Evolutionary conservation across 345 rosid genomes (phyloP).

Genomic region (Mercurialis annua): DNA sequence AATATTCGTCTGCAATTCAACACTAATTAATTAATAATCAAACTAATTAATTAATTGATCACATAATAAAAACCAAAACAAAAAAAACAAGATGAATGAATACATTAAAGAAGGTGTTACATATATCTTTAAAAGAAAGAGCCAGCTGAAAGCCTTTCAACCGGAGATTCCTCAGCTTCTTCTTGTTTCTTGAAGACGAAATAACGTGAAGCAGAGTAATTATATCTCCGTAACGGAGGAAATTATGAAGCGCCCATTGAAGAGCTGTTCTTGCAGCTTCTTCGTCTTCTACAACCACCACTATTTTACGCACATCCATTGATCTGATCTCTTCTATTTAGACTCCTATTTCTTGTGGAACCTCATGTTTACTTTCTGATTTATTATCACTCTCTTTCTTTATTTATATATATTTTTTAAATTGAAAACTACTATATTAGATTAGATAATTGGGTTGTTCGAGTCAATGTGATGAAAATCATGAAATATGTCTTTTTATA

Average conservation of each 20-base stretch:
- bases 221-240: slow-evolving; percentile 39
- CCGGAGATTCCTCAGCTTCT: slow-evolving; percentile 36
- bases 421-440: too few relatives aligned
- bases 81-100: neutral
- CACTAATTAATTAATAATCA: neutral
- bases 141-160: slow-evolving; percentile 43
- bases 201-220: slow-evolving; percentile 48
- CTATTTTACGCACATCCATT: slow-evolving; percentile 44
- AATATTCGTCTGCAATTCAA: slow-evolving; percentile 48
- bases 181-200: slow-evolving; percentile 21
- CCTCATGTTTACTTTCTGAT: neutral
- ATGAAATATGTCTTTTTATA: too few relatives aligned
- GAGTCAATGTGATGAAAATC: too few relatives aligned
- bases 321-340: neutral
- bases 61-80: neutral
- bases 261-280: slow-evolving; percentile 48
- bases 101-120: slow-evolving; percentile 45
- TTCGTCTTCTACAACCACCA: slow-evolving; percentile 44
- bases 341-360: neutral
- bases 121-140: slow-evolving; percentile 47
- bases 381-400: slow-evolving; percentile 1
- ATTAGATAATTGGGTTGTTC: too few relatives aligned
- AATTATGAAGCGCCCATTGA: slow-evolving; percentile 45
- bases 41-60: neutral
- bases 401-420: too few relatives aligned